Conservation (phyloP, 257 asterid species). For the Solanum pinnatisectum region DNA sequence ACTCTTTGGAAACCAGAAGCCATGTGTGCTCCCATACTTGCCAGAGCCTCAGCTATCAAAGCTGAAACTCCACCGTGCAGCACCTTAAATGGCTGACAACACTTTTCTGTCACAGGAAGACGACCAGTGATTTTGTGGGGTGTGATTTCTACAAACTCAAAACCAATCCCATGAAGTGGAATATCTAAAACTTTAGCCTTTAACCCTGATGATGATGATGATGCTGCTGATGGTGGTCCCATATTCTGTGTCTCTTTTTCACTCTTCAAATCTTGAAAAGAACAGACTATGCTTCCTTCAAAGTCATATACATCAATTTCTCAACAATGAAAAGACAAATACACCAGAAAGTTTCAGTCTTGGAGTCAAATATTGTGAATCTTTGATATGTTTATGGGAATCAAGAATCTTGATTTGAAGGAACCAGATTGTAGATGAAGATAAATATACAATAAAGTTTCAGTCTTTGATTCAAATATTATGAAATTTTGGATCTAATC, state of each 20-base stretch:
- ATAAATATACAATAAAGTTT: neutral
- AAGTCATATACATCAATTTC: neutral
- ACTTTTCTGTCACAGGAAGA: slow-evolving; percentile 41
- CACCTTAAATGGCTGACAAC: slow-evolving; percentile 61
- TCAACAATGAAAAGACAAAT: neutral
- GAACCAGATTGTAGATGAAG: neutral
- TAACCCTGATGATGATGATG: neutral
- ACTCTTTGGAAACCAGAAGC: slow-evolving; percentile 31
- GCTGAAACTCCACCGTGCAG: slow-evolving; percentile 47
- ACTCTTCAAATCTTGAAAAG: neutral
- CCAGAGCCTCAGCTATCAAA: slow-evolving; percentile 29
- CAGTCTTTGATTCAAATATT: neutral
- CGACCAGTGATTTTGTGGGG: slow-evolving; percentile 54
- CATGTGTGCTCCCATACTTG: slow-evolving; percentile 37
- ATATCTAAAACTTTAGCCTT: slow-evolving; percentile 41
- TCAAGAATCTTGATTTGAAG: neutral
- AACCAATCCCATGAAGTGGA: slow-evolving; percentile 50
- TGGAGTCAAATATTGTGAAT: neutral
- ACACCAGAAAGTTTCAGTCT: neutral
- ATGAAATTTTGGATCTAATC: neutral
- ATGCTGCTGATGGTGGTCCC: neutral
- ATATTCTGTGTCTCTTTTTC: neutral
- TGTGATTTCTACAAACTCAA: slow-evolving; percentile 55
- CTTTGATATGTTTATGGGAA: neutral
- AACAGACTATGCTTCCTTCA: neutral